Percentiles rank a stretch among this genome's conserved stretches.
phyloP scores from a whole-genome alignment of 306 rosid genomes.

The Cicer yamashitae region DNA sequence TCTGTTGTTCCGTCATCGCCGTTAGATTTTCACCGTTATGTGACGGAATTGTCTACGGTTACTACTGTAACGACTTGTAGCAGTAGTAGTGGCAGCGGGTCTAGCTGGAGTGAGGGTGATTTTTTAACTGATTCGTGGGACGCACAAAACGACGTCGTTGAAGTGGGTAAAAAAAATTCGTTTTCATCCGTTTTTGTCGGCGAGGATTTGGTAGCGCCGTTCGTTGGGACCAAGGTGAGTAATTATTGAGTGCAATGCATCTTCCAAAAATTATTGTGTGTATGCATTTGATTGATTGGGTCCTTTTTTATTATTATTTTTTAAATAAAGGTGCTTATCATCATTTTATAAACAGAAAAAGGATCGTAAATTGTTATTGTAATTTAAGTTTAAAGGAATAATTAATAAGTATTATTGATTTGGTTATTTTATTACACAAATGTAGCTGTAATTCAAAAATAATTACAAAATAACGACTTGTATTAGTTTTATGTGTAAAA shows the following conservation, averaged over 20 bases:
- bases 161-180: slow-evolving; percentile 36
- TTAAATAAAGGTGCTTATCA: too few relatives aligned
- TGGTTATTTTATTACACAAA: too few relatives aligned
- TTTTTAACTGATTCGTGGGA: slow-evolving; percentile 61
- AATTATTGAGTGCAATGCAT: slow-evolving; percentile 46
- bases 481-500: too few relatives aligned
- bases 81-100: slow-evolving; percentile 43
- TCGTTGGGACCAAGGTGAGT: slow-evolving; percentile 55
- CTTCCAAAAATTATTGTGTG: slow-evolving; percentile 33
- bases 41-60: slow-evolving; percentile 35
- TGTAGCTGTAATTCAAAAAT: too few relatives aligned
- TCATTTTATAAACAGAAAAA: too few relatives aligned
- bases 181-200: slow-evolving; percentile 64
- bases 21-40: slow-evolving; percentile 43
- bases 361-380: too few relatives aligned
- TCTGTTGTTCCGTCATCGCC: slow-evolving; percentile 44
- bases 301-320: too few relatives aligned
- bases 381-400: too few relatives aligned
- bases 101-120: slow-evolving; percentile 89
- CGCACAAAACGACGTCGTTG: slow-evolving; percentile 46
- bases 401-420: too few relatives aligned
- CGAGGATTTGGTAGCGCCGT: slow-evolving; percentile 40
- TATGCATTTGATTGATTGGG: slow-evolving; percentile 43
- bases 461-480: too few relatives aligned
- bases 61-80: slow-evolving; percentile 44